Conservation (phyloP, 1,139 yeast genomes). For the Yamadazyma epiphylla region DNA sequence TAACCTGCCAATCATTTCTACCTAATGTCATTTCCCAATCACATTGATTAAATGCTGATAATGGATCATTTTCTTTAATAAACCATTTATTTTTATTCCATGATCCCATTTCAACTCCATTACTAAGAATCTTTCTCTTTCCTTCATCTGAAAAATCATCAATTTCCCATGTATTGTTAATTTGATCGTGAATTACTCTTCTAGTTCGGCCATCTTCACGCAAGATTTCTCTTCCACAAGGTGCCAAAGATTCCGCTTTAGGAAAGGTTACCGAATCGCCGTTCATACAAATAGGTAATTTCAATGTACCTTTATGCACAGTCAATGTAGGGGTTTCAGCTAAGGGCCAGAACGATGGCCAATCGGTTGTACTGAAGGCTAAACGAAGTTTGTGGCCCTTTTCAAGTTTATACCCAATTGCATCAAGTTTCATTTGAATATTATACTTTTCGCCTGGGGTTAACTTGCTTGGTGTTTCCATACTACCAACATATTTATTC, state of each 20-base stretch:
- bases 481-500: slow-evolving; percentile 29
- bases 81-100: slow-evolving; percentile 30
- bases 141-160: slow-evolving; percentile 28
- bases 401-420: slow-evolving; percentile 26
- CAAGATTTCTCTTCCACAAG: slow-evolving; percentile 20
- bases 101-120: slow-evolving; percentile 26
- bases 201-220: slow-evolving; percentile 19
- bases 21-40: slow-evolving; percentile 34
- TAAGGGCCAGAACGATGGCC: slow-evolving; percentile 43
- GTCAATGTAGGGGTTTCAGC: slow-evolving; percentile 27
- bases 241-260: slow-evolving; percentile 8
- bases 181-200: slow-evolving; percentile 19
- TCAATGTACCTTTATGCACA: slow-evolving; percentile 9
- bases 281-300: slow-evolving; percentile 3
- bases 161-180: slow-evolving; percentile 20
- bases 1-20: slow-evolving; percentile 30
- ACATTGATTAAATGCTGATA: slow-evolving; percentile 28
- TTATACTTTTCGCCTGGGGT: slow-evolving; percentile 23
- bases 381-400: slow-evolving; percentile 31
- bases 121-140: slow-evolving; percentile 14
- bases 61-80: slow-evolving; percentile 25
- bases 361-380: slow-evolving; percentile 35
- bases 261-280: slow-evolving; percentile 14
- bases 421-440: slow-evolving; percentile 29
- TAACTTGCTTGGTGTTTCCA: slow-evolving; percentile 30